Conservation (phyloP, 163 green algal genomes). For the Chlorella variabilis region DNA sequence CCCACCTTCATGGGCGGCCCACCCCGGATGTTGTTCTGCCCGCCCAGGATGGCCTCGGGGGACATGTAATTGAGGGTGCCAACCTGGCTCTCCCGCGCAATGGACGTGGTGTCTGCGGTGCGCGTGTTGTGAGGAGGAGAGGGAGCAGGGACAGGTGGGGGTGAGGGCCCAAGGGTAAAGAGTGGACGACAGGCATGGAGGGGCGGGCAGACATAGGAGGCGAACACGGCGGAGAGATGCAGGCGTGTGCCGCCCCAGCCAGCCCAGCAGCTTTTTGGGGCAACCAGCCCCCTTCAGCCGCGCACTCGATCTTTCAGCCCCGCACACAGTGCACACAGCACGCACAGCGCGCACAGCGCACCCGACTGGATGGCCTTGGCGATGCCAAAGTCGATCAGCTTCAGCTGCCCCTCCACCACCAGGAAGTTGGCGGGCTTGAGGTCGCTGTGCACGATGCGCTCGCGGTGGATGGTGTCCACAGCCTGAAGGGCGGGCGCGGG, state of each 20-base stretch:
- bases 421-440: conserved; percentile 97
- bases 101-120: conserved; percentile 95
- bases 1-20: conserved; percentile 80
- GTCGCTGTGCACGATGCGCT: conserved; percentile 92
- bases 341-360: too few species aligned
- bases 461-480: conserved; percentile 85
- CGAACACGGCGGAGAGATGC: too few species aligned
- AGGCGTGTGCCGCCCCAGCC: too few species aligned
- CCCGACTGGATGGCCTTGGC: conserved; percentile 89
- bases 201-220: too few species aligned
- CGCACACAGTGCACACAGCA: too few species aligned
- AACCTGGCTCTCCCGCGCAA: conserved; percentile 87
- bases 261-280: too few species aligned
- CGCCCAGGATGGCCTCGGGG: conserved; percentile 93
- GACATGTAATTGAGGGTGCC: conserved; percentile 99
- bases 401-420: conserved; percentile 92
- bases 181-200: too few species aligned
- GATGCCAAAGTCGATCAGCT: conserved; percentile 99
- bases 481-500: conserved; percentile 55
- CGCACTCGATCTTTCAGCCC: too few species aligned
- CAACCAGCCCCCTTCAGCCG: too few species aligned
- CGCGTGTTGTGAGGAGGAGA: background rate
- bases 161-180: background rate
- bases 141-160: background rate
- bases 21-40: conserved; percentile 77